Evolutionary conservation across 768 basidiomycete species (phyloP), one percentile per base, ranked within the genome.

Genomic region (Boletales sp.): DNA sequence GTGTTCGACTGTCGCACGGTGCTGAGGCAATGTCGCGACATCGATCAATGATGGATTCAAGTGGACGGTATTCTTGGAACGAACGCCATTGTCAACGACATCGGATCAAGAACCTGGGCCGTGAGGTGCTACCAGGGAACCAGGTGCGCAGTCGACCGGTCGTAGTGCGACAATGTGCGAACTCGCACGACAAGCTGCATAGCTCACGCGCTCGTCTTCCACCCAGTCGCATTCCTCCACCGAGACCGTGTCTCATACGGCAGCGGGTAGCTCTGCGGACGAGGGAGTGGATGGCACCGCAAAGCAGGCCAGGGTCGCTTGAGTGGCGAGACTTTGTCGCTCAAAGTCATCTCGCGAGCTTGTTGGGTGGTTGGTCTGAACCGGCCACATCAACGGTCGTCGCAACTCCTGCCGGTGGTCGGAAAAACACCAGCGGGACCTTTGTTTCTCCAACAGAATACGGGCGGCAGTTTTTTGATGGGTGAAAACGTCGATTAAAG

Each of bases 341-440:
- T 5, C 81, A 81, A 60, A 74, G 63, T 51, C 77, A 86, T 4
- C 67, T 90, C 8, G 84, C 86, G 4, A 82, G 71, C 48, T 70
- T 90, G 41, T 83, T 90, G 49, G 80, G 82, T 25, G 75, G 80
- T 30, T 88, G 84, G 86, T 67, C 84, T 37, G 75, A 75, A 18
- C 68, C 71, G 5, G 68, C 61, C 35, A 72, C 68, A 19, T 64
- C 67, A 13, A 44, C 44, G 9, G 53, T 58, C 33, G 55, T 69
- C 21, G 58, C 66, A 3, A 58, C 65, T 5, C 48, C 71, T 8
- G 54, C 66, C 0, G 72, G 72, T 36, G 74, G 72, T 50, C 73
- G 79, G 56, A 83, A 78, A 68, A 84, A 75, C 50, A 83, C 88
- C 46, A 90, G 87, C 63, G 87, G 87, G n/a, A 50, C 89, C 87